A percentile compares a stretch with the other conserved stretches of the same genome.
These are phyloP conservation scores for Chondrostereum purpureum DNA, from an alignment of 1,284 basidiomycete species.

Conservation along the genomic window DNA sequence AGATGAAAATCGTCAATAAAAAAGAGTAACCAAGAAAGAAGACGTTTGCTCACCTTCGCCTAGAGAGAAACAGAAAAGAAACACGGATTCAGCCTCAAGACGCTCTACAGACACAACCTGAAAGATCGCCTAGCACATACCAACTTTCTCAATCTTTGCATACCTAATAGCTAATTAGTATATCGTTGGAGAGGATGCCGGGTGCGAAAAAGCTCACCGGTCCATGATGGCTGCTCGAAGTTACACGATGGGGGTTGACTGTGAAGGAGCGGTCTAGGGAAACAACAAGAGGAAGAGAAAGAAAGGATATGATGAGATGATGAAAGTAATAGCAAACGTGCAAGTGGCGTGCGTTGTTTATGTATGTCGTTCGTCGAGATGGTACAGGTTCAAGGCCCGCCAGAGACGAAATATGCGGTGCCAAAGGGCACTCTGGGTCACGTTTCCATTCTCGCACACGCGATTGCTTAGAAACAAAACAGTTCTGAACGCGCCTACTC, in stretches of 20 bases:
- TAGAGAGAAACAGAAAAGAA: constrained; percentile 21
- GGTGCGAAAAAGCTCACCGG: constrained; percentile 26
- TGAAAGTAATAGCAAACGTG: too few relatives aligned
- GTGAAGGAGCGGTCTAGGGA: neutral
- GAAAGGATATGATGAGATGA: too few relatives aligned
- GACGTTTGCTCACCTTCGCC: constrained; percentile 44
- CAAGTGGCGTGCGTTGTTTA: too few relatives aligned
- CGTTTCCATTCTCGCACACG: neutral
- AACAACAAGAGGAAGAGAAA: neutral
- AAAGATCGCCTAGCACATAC: too few relatives aligned
- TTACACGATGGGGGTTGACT: neutral
- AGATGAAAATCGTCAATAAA: constrained; percentile 7
- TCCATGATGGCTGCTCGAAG: constrained; percentile 26
- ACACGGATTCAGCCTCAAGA: constrained; percentile 4
- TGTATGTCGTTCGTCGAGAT: neutral
- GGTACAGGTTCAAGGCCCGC: constrained; percentile 4
- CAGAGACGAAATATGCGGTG: constrained; percentile 3
- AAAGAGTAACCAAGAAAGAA: constrained; percentile 9
- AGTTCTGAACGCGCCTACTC: neutral
- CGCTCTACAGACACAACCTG: too few relatives aligned
- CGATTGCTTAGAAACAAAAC: neutral
- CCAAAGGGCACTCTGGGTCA: neutral
- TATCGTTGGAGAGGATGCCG: constrained; percentile 12
- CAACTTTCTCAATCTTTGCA: constrained; percentile 68
- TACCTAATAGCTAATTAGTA: constrained; percentile 36